phyloP scores from a whole-genome alignment of 768 basidiomycete genomes.

The Tulasnella sp. region DNA sequence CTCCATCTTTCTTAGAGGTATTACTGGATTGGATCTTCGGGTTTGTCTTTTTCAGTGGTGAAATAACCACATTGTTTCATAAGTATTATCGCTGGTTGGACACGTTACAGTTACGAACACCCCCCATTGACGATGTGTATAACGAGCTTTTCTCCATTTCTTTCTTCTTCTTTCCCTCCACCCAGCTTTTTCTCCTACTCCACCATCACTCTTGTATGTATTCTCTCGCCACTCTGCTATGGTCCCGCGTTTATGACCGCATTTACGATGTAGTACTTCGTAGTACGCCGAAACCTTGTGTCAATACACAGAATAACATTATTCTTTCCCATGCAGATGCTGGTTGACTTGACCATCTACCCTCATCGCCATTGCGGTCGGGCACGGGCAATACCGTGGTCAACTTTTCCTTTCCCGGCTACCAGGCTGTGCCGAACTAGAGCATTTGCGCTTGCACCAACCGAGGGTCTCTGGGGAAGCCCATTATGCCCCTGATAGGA shows the following conservation, averaged over 20 bases:
- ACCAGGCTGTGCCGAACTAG: no score
- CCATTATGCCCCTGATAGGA: no score
- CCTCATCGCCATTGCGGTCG: not conserved
- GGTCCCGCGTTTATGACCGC: not conserved
- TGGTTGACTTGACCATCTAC: no score
- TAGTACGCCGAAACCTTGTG: not conserved
- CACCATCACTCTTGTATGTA: not conserved
- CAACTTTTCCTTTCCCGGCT: no score
- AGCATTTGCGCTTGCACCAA: no score
- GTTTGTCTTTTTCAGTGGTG: not conserved
- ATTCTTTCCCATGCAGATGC: no score
- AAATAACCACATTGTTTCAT: constrained; percentile 33
- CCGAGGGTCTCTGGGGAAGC: no score
- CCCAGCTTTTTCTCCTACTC: not conserved
- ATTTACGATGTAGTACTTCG: not conserved
- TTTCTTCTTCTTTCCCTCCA: not conserved
- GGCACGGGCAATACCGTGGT: not conserved
- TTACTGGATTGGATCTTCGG: not conserved
- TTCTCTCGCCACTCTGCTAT: not conserved
- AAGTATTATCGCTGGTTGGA: not conserved
- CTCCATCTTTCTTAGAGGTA: not conserved
- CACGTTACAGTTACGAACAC: not conserved
- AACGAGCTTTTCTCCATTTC: not conserved
- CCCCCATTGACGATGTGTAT: constrained; percentile 3
- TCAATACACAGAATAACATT: not conserved